phyloP scores from a whole-genome alignment of 257 asterid genomes.

The Solanum pimpinellifolium region DNA sequence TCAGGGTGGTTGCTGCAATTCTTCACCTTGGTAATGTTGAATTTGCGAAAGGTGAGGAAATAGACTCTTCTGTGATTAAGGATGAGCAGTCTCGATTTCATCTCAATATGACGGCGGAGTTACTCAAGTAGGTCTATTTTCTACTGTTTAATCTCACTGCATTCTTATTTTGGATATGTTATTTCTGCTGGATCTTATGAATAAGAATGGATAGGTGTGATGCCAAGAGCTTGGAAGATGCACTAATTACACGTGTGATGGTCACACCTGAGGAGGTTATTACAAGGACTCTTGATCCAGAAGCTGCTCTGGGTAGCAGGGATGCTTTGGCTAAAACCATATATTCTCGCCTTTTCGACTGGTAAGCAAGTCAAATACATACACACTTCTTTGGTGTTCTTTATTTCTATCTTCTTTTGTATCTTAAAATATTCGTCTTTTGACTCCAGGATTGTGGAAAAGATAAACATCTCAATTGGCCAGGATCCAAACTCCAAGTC shows the following conservation, averaged over 20 bases:
- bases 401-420: neutral
- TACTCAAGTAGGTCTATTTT: constrained; percentile 57
- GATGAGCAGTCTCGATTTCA: constrained; percentile 89
- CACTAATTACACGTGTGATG: constrained; percentile 92
- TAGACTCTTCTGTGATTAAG: constrained; percentile 93
- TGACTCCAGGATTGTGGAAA: constrained; percentile 77
- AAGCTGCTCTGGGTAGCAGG: constrained; percentile 88
- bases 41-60: constrained; percentile 85
- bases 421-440: constrained; percentile 4
- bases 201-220: constrained; percentile 58
- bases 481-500: constrained; percentile 97
- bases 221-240: constrained; percentile 93
- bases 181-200: neutral
- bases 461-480: constrained; percentile 87
- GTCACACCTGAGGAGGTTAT: constrained; percentile 95
- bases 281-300: constrained; percentile 92
- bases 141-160: neutral
- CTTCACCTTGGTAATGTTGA: constrained; percentile 96
- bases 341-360: constrained; percentile 83
- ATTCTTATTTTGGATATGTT: neutral
- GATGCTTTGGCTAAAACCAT: constrained; percentile 90
- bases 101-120: constrained; percentile 72
- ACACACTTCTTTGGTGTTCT: neutral
- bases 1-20: constrained; percentile 90
- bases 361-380: constrained; percentile 30